Evolutionary conservation across 495 filamentous ascomycete species (phyloP).

Genomic region (Neurospora sp.): DNA sequence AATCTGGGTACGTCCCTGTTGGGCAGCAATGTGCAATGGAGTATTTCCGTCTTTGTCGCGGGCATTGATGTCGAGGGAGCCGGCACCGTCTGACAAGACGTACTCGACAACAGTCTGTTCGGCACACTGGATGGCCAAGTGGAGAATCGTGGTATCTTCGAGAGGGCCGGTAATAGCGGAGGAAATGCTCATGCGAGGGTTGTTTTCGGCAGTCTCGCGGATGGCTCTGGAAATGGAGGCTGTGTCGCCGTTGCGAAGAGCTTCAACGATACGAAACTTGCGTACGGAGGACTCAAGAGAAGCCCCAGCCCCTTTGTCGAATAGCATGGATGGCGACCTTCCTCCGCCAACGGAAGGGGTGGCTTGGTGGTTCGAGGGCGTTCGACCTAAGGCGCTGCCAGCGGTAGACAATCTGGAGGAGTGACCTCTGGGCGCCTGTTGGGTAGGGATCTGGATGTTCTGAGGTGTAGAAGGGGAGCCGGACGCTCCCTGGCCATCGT

Average conservation of each 20-base stretch:
- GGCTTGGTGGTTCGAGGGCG: conserved; percentile 19
- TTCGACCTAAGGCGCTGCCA: conserved; percentile 24
- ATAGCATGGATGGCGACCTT: conserved; percentile 16
- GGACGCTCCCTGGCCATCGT: conserved; percentile 28
- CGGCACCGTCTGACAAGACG: conserved; percentile 61
- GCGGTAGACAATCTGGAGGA: conserved; percentile 32
- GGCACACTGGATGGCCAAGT: conserved; percentile 94
- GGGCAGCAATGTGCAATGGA: conserved; percentile 78
- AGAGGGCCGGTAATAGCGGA: conserved; percentile 42
- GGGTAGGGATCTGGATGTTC: conserved; percentile 20
- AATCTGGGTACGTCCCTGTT: conserved; percentile 66
- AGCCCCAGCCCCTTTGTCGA: conserved; percentile 32
- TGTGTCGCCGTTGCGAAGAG: conserved; percentile 80
- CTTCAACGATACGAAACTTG: conserved; percentile 89
- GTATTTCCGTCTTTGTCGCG: conserved; percentile 91
- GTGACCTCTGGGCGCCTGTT: conserved; percentile 26
- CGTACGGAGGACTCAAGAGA: conserved; percentile 90
- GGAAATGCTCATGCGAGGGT: conserved; percentile 41
- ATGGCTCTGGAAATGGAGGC: conserved; percentile 83
- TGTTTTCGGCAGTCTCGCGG: conserved; percentile 49
- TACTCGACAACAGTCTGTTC: conserved; percentile 95
- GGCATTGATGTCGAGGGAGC: conserved; percentile 71
- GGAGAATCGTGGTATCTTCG: conserved; percentile 79
- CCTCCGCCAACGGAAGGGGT: conserved; percentile 17
- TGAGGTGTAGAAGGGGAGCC: conserved; percentile 22